phyloP scores from a whole-genome alignment of 2,329 filamentous ascomycete genomes.

The Plectosphaerella cucumerina region DNA sequence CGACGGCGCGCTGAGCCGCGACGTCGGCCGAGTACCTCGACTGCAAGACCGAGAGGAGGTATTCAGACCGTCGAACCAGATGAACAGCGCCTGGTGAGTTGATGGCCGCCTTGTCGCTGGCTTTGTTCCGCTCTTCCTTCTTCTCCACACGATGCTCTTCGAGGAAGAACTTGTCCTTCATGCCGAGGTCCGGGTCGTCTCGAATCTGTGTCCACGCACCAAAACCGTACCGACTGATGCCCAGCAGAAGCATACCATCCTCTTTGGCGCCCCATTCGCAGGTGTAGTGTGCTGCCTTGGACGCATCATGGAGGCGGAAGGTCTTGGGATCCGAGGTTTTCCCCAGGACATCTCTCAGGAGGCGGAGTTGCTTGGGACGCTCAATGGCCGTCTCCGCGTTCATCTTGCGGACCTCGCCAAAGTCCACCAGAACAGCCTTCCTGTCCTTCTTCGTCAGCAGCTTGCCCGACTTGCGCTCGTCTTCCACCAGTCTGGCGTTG shows the following conservation, averaged over 20 bases:
- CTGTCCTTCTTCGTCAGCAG: slow-evolving; percentile 92
- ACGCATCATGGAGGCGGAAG: slow-evolving; percentile 87
- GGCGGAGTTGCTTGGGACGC: slow-evolving; percentile 80
- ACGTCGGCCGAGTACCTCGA: slow-evolving; percentile 76
- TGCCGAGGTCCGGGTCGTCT: slow-evolving; percentile 80
- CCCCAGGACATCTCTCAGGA: slow-evolving; percentile 72
- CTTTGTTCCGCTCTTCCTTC: slow-evolving; percentile 84
- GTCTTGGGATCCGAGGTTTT: slow-evolving; percentile 65
- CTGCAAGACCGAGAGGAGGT: slow-evolving; percentile 89
- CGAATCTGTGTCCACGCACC: slow-evolving; percentile 94
- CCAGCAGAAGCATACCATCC: slow-evolving; percentile 94
- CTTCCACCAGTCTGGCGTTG: slow-evolving; percentile 68
- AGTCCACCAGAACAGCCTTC: slow-evolving; percentile 95
- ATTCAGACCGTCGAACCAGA: slow-evolving; percentile 89
- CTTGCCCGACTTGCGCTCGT: slow-evolving; percentile 79
- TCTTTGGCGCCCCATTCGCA: slow-evolving; percentile 91
- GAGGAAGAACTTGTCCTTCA: slow-evolving; percentile 88
- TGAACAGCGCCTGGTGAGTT: slow-evolving; percentile 97
- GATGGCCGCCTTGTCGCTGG: slow-evolving; percentile 66
- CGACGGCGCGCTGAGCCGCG: slow-evolving; percentile 72
- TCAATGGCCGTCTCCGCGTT: slow-evolving; percentile 96
- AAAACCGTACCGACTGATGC: slow-evolving; percentile 89
- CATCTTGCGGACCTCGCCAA: slow-evolving; percentile 85
- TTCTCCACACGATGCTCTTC: slow-evolving; percentile 98
- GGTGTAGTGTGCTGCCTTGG: slow-evolving; percentile 86